Conservation (phyloP, 345 rosid genomes). For the Syzygium oleosum region DNA sequence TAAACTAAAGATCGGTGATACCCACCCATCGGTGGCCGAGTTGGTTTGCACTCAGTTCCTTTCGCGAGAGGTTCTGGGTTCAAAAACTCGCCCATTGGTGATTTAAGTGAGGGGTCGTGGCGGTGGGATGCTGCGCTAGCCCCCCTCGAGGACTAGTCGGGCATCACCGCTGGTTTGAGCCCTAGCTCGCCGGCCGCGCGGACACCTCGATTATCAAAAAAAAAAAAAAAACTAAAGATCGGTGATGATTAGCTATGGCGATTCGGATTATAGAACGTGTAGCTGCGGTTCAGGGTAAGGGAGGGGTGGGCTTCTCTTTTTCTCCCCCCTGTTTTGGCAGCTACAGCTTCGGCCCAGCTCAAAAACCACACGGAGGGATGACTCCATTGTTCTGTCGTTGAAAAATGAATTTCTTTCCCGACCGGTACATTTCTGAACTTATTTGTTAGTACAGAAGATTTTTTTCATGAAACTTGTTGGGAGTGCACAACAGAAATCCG, state of each 20-base stretch:
- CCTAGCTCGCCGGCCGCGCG: too few relatives aligned
- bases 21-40: too few relatives aligned
- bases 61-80: too few relatives aligned
- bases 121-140: too few relatives aligned
- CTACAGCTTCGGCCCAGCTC: background rate
- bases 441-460: background rate
- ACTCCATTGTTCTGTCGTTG: background rate
- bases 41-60: too few relatives aligned
- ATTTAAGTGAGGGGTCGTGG: too few relatives aligned
- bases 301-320: background rate
- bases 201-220: too few relatives aligned
- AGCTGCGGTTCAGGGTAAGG: too few relatives aligned
- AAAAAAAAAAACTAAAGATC: background rate
- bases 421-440: background rate
- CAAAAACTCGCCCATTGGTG: too few relatives aligned
- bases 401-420: background rate
- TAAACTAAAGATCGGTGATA: background rate
- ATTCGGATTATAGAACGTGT: background rate
- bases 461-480: background rate
- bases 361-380: background rate
- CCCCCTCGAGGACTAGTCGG: too few relatives aligned
- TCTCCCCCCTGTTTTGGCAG: background rate
- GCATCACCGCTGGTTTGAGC: too few relatives aligned
- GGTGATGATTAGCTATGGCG: background rate
- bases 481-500: background rate